A percentile compares a stretch with the other conserved stretches of the same genome.
phyloP scores from a whole-genome alignment of 176 grass and related monocot species.

The Pontederia paniculata region DNA sequence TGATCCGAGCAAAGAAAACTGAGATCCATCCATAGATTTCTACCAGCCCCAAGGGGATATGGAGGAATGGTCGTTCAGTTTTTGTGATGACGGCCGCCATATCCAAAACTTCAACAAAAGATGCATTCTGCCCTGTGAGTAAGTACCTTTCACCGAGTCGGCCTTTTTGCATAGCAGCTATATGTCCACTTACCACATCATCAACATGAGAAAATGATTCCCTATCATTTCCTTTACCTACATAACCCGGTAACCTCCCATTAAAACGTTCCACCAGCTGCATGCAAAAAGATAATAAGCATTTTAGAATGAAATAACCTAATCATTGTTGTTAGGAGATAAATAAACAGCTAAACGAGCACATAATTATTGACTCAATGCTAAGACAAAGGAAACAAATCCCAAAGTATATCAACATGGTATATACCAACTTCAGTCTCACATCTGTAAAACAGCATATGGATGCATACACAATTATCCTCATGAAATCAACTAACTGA shows the following conservation, averaged over 20 bases:
- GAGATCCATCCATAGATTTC: conserved; percentile 88
- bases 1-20: conserved; percentile 67
- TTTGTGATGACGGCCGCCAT: conserved; percentile 58
- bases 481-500: no score
- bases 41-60: conserved; percentile 59
- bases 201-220: conserved; percentile 68
- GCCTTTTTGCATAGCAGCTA: conserved; percentile 74
- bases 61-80: conserved; percentile 53
- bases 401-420: no score
- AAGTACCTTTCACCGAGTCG: conserved; percentile 73
- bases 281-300: conserved; percentile 9
- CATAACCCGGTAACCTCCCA: conserved; percentile 76
- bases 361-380: no score
- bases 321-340: no score
- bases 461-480: no score
- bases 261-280: conserved; percentile 94
- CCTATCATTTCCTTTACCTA: conserved; percentile 66
- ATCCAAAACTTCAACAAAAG: conserved; percentile 58
- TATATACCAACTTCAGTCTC: no score
- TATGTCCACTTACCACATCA: conserved; percentile 79
- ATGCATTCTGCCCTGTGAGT: conserved; percentile 69
- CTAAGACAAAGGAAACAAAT: no score
- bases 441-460: no score
- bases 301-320: conserved; percentile 17
- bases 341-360: no score